phyloP scores from a whole-genome alignment of 768 basidiomycete genomes.

The Crepidotus variabilis region DNA sequence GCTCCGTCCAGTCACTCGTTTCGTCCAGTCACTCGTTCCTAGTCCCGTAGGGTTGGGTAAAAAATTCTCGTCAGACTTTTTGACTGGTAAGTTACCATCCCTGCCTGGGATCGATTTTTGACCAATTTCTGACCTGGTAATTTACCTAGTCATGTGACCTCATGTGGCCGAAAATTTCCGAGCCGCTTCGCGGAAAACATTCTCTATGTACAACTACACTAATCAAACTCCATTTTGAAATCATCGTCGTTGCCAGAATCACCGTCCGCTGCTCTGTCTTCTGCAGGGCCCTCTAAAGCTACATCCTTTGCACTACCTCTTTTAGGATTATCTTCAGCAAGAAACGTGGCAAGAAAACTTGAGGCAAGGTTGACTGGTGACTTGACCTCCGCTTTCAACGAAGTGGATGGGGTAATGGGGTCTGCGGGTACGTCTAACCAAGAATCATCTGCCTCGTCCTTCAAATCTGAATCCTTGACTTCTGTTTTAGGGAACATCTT shows the following conservation, averaged over 20 bases:
- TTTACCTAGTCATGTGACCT: conserved; percentile 4
- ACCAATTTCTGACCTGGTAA: conserved; percentile 5
- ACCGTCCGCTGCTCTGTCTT: not conserved
- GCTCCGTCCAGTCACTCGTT: too few species aligned
- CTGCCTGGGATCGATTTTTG: too few species aligned
- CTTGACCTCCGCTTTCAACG: not conserved
- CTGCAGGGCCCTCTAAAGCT: not conserved
- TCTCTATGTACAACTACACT: not conserved
- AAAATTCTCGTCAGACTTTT: too few species aligned
- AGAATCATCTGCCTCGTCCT: not conserved
- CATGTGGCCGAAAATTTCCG: not conserved
- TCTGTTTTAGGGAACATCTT: not conserved
- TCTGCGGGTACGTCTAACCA: not conserved
- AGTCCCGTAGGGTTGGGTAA: too few species aligned
- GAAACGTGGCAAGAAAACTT: not conserved
- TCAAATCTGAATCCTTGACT: not conserved
- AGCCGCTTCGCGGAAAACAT: not conserved
- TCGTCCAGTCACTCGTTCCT: too few species aligned
- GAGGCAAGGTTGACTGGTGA: conserved; percentile 2
- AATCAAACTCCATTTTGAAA: not conserved
- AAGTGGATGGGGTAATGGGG: not conserved
- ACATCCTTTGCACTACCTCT: not conserved
- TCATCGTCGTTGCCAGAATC: not conserved
- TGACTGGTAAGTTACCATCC: too few species aligned
- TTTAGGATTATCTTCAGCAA: not conserved